Percentiles rank a stretch among this genome's conserved stretches.
phyloP scores from a whole-genome alignment of 345 rosid species.

The Chamaenerion angustifolium region DNA sequence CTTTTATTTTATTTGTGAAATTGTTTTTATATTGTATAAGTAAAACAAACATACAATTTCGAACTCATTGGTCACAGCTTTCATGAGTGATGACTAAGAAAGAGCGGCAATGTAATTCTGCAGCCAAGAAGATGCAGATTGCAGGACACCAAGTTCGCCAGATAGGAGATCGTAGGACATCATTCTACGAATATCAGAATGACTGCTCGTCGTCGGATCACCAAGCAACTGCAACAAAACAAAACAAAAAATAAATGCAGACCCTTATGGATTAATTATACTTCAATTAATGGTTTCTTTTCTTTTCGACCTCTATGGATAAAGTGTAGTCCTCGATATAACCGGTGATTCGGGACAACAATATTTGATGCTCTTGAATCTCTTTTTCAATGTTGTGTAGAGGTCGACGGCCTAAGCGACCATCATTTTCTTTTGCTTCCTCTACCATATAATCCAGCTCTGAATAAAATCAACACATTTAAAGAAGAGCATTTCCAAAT shows the following conservation, averaged over 20 bases:
- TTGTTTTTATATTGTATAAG: too few species aligned
- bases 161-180: conserved; percentile 57
- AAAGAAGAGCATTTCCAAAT: too few species aligned
- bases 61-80: not conserved
- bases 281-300: not conserved
- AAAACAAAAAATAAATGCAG: not conserved
- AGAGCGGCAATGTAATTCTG: conserved; percentile 34
- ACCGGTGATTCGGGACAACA: conserved; percentile 30
- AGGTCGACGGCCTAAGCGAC: conserved; percentile 66
- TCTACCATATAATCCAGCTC: conserved; percentile 42
- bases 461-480: conserved; percentile 10
- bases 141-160: conserved; percentile 61
- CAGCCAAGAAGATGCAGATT: conserved; percentile 62
- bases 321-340: conserved; percentile 23
- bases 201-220: conserved; percentile 3
- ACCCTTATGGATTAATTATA: too few species aligned
- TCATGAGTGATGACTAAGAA: not conserved
- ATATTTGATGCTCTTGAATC: conserved; percentile 45
- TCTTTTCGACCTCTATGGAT: conserved; percentile 35
- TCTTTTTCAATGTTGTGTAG: conserved; percentile 33
- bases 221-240: not conserved
- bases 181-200: conserved; percentile 24
- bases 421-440: conserved; percentile 68
- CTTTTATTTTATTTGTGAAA: too few species aligned
- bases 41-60: too few species aligned